A percentile compares a stretch with the other conserved stretches of the same genome.
Conservation (phyloP, 2,329 filamentous ascomycete genomes). For the Mollisiaceae sp. region DNA sequence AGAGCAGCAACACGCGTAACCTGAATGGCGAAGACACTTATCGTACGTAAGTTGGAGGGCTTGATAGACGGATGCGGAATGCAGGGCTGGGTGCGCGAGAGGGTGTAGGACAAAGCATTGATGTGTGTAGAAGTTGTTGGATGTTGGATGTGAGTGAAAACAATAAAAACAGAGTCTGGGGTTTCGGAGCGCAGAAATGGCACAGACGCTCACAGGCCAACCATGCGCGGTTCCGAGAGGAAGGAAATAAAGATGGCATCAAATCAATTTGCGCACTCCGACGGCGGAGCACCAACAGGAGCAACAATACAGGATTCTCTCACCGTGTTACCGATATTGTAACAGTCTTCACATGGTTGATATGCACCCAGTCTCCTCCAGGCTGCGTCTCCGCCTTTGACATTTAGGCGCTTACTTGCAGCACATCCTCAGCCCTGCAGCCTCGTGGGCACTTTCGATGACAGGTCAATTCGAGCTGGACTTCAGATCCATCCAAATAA, state of each 20-base stretch:
- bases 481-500: neutral
- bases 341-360: neutral
- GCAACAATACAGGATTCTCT: conserved; percentile 3
- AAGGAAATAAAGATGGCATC: neutral
- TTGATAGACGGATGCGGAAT: neutral
- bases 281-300: neutral
- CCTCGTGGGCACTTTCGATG: conserved; percentile 10
- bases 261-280: neutral
- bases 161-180: neutral
- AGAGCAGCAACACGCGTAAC: neutral
- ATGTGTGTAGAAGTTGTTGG: neutral
- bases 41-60: neutral
- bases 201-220: neutral
- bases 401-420: conserved; percentile 3
- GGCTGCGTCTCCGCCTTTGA: conserved; percentile 4
- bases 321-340: neutral
- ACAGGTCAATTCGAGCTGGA: neutral
- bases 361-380: neutral
- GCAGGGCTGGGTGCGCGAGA: neutral
- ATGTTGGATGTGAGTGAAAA: neutral
- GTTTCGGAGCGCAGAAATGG: neutral
- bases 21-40: neutral
- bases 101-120: neutral
- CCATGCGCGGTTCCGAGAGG: neutral
- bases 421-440: conserved; percentile 13